Conservation (phyloP, 129 eudicot species). For the Arctium minus region DNA sequence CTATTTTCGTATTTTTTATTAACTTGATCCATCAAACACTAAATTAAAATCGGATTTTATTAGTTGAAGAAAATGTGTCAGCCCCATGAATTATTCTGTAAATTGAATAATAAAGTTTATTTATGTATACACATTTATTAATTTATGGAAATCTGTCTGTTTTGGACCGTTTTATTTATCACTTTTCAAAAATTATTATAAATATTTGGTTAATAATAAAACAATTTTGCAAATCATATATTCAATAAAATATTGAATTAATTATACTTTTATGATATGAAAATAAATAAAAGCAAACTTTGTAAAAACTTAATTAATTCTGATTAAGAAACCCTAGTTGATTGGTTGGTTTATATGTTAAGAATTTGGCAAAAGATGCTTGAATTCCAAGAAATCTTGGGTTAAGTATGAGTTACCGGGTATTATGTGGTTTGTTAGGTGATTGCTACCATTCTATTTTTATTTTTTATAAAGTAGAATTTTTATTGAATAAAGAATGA, state of each 20-base stretch:
- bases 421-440: too few species aligned
- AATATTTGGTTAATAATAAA: neutral
- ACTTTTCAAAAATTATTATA: neutral
- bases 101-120: too few species aligned
- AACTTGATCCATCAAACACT: too few species aligned
- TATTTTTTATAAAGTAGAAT: too few species aligned
- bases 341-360: neutral
- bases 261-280: neutral
- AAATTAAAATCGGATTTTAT: too few species aligned
- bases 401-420: too few species aligned
- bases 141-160: neutral
- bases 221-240: neutral
- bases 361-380: neutral
- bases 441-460: neutral
- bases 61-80: neutral
- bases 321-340: neutral
- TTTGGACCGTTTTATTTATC: neutral
- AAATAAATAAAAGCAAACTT: neutral
- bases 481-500: too few species aligned
- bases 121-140: too few species aligned
- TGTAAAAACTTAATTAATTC: neutral
- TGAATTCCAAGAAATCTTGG: constrained; percentile 9
- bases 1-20: too few species aligned
- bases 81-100: too few species aligned
- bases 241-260: neutral